phyloP scores from a whole-genome alignment of 192 early-diverging fungal genomes.

The Tieghemiomyces parasiticus region DNA sequence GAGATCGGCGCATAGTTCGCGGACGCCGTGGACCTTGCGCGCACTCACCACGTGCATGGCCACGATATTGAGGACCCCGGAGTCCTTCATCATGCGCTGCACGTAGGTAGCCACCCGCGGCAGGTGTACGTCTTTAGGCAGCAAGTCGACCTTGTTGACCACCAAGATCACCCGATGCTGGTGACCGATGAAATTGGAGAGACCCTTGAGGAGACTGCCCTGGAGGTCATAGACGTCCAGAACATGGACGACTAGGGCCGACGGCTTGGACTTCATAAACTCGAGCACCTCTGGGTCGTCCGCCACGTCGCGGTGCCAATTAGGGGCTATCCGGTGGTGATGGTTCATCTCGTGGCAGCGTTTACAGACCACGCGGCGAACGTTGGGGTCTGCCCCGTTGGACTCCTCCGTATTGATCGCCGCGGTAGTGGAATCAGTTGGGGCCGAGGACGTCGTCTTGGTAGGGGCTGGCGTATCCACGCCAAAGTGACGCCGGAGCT shows the following conservation, averaged over 20 bases:
- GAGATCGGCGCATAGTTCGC: constrained; percentile 30
- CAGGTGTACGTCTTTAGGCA: constrained; percentile 36
- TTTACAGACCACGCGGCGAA: constrained; percentile 37
- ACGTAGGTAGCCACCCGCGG: constrained; percentile 38
- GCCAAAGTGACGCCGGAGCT: constrained; percentile 14
- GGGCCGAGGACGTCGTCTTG: neutral
- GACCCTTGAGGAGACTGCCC: constrained; percentile 31
- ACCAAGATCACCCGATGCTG: constrained; percentile 39
- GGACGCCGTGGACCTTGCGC: constrained; percentile 36
- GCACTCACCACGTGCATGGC: constrained; percentile 40
- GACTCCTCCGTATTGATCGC: neutral
- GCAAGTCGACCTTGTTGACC: constrained; percentile 55
- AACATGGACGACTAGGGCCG: constrained; percentile 37
- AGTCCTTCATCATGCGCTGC: constrained; percentile 24
- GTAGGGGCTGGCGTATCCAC: constrained; percentile 10
- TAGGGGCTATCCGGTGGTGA: constrained; percentile 23
- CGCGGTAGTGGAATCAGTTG: neutral
- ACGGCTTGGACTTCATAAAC: constrained; percentile 35
- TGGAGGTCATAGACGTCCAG: constrained; percentile 57
- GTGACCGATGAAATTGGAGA: constrained; percentile 34
- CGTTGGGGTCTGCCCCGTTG: constrained; percentile 14
- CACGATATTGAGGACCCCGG: constrained; percentile 22
- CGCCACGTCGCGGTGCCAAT: constrained; percentile 33
- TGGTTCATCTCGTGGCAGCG: constrained; percentile 48
- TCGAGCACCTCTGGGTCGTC: constrained; percentile 30